Base-by-base conservation (phyloP, 2,329 filamentous ascomycete species). In the Dactylonectria macrodidyma region DNA sequence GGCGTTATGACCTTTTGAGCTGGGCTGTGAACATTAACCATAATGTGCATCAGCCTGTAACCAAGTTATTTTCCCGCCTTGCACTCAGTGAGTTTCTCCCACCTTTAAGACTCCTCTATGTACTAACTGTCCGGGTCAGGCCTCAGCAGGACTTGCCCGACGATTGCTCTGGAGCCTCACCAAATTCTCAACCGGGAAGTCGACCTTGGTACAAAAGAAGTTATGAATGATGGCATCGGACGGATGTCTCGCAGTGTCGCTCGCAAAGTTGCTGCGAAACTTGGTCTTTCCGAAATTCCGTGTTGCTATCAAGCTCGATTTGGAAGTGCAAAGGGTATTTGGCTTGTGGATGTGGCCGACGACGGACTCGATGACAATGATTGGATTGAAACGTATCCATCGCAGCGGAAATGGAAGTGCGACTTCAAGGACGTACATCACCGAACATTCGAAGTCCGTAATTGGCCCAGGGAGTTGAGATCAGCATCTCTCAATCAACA, bases 241-340 rank as follows among this genome's bases (percentile, higher is more conserved):
- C 81, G 81, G 3, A 91, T 95, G 71, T 95, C 93, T 0, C 81
- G 84, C 4, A 86, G 82, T 1, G 85, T 93, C 2, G 90, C 89
- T 0, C 76, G 79, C 1, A 81, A 82, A 48, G 84, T 94, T 5
- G 84, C 86, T 30, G 75, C 83, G 1, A 68, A 69, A 0, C 82
- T 92, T 9, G 86, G 86, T 0, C 78, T 91, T 0, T 71, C 77
- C 0, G 84, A 87, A n/a, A 77, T 88, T 0, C 92, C 92, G 0
- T 88, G 88, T 38, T 90, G 86, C 0, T 90, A 91, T 52, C 93
- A 95, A 78, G 92, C 84, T 1, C 87, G 93, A 0, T 87, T 95
- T 41, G 91, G 89, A 10, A 89, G 91, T 19, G 91, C 91, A 0
- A 95, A 95, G 77, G 93, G 93, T 0, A 84, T 95, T 71, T 95